Evolutionary conservation across 2,329 filamentous ascomycete species (phyloP).

Genomic region (Penicillium sp.): DNA sequence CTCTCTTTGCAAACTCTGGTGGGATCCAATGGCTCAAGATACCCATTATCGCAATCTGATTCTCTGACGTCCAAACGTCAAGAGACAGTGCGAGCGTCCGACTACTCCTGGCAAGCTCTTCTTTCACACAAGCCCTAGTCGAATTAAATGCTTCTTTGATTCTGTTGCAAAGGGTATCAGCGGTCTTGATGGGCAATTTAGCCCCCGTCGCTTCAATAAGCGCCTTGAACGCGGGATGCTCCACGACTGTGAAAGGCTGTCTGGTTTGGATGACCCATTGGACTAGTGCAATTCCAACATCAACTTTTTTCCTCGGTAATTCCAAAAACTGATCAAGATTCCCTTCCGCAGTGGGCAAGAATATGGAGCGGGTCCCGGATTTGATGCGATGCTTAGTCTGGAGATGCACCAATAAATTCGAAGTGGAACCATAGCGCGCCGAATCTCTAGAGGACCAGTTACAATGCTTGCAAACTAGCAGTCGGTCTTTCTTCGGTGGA

Average conservation of each 20-base stretch:
- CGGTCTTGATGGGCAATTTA: constrained; percentile 7
- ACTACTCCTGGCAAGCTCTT: constrained; percentile 1
- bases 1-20: too few relatives aligned
- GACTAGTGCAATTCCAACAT: neutral
- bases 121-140: constrained; percentile 8
- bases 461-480: constrained; percentile 4
- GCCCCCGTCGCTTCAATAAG: constrained; percentile 9
- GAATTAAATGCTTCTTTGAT: constrained; percentile 7
- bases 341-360: constrained; percentile 2
- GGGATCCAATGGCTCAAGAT: too few relatives aligned
- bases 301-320: constrained; percentile 1
- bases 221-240: constrained; percentile 9
- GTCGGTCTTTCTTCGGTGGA: constrained; percentile 11
- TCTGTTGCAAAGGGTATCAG: constrained; percentile 2
- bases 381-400: constrained; percentile 8
- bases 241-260: constrained; percentile 5
- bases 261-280: neutral
- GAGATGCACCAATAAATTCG: constrained; percentile 7
- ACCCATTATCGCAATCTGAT: too few relatives aligned
- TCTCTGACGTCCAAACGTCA: too few relatives aligned
- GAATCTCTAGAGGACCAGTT: constrained; percentile 10
- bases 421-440: constrained; percentile 9
- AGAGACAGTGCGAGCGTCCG: too few relatives aligned
- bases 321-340: constrained; percentile 3
- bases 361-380: neutral